phyloP scores from a whole-genome alignment of 306 rosid genomes.

The Prunus mongolica region DNA sequence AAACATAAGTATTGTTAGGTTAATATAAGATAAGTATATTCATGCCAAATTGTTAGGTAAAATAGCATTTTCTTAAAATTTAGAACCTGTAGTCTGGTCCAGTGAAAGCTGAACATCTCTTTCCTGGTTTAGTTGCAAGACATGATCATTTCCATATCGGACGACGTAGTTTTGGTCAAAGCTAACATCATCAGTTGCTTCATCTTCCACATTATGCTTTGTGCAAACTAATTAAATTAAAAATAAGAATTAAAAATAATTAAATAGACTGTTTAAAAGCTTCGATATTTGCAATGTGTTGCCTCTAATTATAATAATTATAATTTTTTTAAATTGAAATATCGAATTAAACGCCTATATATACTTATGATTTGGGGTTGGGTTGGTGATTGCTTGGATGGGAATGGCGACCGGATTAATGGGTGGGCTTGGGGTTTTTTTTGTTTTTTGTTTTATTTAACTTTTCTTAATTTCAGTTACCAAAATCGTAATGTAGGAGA shows the following conservation, averaged over 20 bases:
- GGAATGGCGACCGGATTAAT: no score
- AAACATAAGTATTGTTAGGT: background rate
- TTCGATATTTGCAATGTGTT: background rate
- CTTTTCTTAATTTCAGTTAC: no score
- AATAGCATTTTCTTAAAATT: background rate
- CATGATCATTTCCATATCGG: slow-evolving; percentile 2
- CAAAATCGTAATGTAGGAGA: no score
- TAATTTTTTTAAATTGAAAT: background rate
- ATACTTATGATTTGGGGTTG: background rate
- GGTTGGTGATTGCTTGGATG: no score
- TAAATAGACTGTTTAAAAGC: background rate
- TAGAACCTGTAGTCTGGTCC: slow-evolving; percentile 18
- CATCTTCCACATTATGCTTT: background rate
- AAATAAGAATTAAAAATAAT: background rate
- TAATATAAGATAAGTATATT: no score
- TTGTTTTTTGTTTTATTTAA: no score
- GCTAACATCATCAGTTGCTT: background rate
- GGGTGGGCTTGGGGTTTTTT: no score
- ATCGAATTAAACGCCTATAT: background rate
- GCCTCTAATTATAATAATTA: background rate
- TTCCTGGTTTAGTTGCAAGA: background rate
- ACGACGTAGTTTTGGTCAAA: slow-evolving; percentile 2
- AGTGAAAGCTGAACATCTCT: slow-evolving; percentile 20
- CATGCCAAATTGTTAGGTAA: no score
- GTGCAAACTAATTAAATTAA: background rate